Base-by-base conservation (phyloP, 1,284 basidiomycete species). In the Boletellus deceptivus region DNA sequence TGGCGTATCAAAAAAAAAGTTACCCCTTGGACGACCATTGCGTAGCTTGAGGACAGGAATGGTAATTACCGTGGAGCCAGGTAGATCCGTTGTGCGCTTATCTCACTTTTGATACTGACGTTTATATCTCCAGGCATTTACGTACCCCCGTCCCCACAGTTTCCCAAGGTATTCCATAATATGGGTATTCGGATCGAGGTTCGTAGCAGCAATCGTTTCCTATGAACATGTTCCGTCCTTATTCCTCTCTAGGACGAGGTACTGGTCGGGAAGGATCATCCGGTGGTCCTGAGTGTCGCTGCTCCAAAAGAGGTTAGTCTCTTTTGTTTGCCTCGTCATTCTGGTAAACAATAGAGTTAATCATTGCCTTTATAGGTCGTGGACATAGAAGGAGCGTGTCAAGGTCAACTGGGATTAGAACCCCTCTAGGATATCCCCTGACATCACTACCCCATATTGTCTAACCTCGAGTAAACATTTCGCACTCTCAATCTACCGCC, bases 131-230 rank as follows among this genome's bases (percentile, higher is more conserved):
- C 50, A 77, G 86, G 88, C 2, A 77, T 92, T 35, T 97, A 95
- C 63, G 91, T 98, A 18, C 94, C 94, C 3, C 81, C 84, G 1
- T 77, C 81, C 18, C 62, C 83, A 2, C 72, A 79, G 39, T 97
- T 91, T 69, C 94, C 94, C 0, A 86, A 80, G 57, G 80, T 82
- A 50, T 98, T 92, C 70, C 93, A 94, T 59, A 89, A 92, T 55
- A 80, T 95, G 24, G 92, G 91, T 5, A 85, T 97, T 54, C 82
- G 94, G 42, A 92, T 97, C 62, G 93, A 97, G 77, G 89, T 85
- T 54, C 39, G 71, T 62, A 27, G 39, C 20, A 36, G 36, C 48
- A 46, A 24, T 24, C 11, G 49, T 37, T 31, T 49, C 5, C 11
- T 18, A 11, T n/a, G 33, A 10, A 31, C 41, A 38, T 52, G 39